These are phyloP conservation scores for Plasmopara viticola DNA, from an alignment of 352 stramenopile genomes.

Conservation along the genomic window DNA sequence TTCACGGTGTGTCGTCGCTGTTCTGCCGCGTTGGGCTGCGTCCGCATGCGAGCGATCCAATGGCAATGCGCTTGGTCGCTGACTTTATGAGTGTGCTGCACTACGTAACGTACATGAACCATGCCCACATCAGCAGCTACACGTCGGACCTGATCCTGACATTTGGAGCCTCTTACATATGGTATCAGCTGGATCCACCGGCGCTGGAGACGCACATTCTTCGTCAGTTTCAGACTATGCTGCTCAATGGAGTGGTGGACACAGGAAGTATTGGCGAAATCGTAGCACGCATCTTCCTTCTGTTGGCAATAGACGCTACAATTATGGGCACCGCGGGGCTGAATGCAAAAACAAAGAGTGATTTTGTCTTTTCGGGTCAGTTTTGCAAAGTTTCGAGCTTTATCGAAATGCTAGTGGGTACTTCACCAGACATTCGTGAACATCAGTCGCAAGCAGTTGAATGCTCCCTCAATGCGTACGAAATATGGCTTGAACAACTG, in stretches of 20 bases:
- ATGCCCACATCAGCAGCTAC: constrained; percentile 9
- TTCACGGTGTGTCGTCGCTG: constrained; percentile 19
- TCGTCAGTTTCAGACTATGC: neutral
- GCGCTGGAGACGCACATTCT: neutral
- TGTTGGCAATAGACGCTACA: neutral
- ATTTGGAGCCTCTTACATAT: constrained; percentile 25
- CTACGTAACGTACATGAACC: constrained; percentile 11
- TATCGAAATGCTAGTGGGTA: too few relatives aligned
- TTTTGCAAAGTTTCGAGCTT: too few relatives aligned
- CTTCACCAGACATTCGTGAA: too few relatives aligned
- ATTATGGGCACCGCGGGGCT: neutral
- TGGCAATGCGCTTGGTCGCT: constrained; percentile 16
- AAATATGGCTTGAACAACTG: too few relatives aligned
- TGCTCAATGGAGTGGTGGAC: neutral
- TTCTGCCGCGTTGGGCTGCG: constrained; percentile 26
- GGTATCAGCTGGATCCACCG: constrained; percentile 6
- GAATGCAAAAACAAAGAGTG: too few relatives aligned
- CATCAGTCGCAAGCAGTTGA: too few relatives aligned
- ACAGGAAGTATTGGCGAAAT: neutral
- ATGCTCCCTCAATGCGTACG: too few relatives aligned
- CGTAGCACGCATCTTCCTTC: neutral
- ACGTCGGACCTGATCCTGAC: constrained; percentile 7
- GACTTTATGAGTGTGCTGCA: constrained; percentile 23
- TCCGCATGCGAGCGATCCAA: constrained; percentile 5
- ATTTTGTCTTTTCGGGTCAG: too few relatives aligned